Evolutionary conservation across 2,329 filamentous ascomycete genomes (phyloP), one percentile per base, ranked within the genome.

Genomic region (Neofusicoccum umdonicola): DNA sequence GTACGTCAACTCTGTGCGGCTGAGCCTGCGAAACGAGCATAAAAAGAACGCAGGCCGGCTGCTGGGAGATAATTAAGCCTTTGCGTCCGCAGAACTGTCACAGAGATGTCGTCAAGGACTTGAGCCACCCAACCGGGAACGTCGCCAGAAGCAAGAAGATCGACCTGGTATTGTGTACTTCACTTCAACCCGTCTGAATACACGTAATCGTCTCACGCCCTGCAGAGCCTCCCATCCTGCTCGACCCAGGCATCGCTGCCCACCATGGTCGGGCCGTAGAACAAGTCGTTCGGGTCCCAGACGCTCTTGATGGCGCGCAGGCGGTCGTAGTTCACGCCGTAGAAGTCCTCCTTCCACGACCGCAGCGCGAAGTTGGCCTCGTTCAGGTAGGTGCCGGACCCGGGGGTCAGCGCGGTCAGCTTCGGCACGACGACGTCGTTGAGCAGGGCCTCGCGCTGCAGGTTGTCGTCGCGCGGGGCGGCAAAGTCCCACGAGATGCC

Each of bases 351-450:
- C 51, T 64, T 56, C 62, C 62, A 64, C 1, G 13, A 15, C 27
- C 19, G 6, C 4, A 34, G 19, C 19, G 35, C 11, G 3, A 57
- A 64, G 8, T 41, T 51, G 11, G 62, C 62, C 52, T 64, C 62
- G 15, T 64, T 64, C 31, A 58, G 19, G 12, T 64, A 64, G 9
- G 51, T 74, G 1, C 75, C 75, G 6, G 73, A 71, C 8, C 69
- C 71, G 0, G 75, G 73, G n/a, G 73, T 76, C 34, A 77, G 37
- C 12, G 69, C 63, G 11, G 8, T 15, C 27, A 61, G 7, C 48
- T 7, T 7, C 34, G 63, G 52, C n/a, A 60, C 27, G 4, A 44
- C 63, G 2, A 60, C 34, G 2, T 61, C 52, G 11, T 41, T 58
- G 13, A 64, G n/a, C 52, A 11, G 9, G n/a, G 12, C 4, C 52